Percentiles rank a stretch among this genome's conserved stretches.
Evolutionary conservation across 352 stramenopile genomes (phyloP).

Genomic region (Phytophthora pini): DNA sequence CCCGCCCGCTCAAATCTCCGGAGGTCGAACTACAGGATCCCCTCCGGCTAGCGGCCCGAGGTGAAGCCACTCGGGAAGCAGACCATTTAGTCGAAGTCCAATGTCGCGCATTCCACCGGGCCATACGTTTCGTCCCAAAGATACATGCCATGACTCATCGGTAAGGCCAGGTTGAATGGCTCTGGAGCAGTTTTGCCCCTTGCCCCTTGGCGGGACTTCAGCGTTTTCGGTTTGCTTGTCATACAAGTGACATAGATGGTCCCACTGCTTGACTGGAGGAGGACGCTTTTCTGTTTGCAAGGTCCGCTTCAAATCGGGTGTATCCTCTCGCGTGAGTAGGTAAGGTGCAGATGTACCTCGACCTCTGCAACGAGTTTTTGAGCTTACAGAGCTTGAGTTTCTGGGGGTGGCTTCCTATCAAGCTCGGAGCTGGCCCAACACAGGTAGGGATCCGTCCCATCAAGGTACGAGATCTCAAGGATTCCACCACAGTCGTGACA

Average conservation of each 20-base stretch:
- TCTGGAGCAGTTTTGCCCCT: no score
- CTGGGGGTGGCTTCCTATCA: slow-evolving; percentile 16
- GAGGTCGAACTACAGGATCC: slow-evolving; percentile 12
- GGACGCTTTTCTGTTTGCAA: slow-evolving; percentile 29
- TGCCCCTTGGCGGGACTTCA: slow-evolving; percentile 15
- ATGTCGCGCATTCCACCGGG: slow-evolving; percentile 28
- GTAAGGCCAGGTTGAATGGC: not conserved
- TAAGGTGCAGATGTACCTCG: slow-evolving; percentile 2
- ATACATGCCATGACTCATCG: slow-evolving; percentile 27
- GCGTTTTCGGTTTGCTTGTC: slow-evolving; percentile 10
- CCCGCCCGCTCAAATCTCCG: slow-evolving; percentile 20
- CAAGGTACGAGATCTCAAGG: slow-evolving; percentile 19
- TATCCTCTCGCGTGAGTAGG: slow-evolving; percentile 30
- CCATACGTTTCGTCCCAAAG: slow-evolving; percentile 13
- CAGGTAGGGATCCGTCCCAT: slow-evolving; percentile 30
- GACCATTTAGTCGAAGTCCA: slow-evolving; percentile 16
- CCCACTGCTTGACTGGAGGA: slow-evolving; percentile 38
- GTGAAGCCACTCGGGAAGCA: slow-evolving; percentile 29
- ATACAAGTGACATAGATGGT: slow-evolving; percentile 11
- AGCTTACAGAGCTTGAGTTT: no score
- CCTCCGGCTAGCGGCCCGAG: slow-evolving; percentile 1
- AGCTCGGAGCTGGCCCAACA: not conserved
- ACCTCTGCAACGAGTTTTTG: slow-evolving; percentile 6
- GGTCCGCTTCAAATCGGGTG: slow-evolving; percentile 32
- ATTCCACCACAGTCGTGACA: slow-evolving; percentile 17